Conservation (phyloP, 495 filamentous ascomycete species). For the Thozetella sp. region DNA sequence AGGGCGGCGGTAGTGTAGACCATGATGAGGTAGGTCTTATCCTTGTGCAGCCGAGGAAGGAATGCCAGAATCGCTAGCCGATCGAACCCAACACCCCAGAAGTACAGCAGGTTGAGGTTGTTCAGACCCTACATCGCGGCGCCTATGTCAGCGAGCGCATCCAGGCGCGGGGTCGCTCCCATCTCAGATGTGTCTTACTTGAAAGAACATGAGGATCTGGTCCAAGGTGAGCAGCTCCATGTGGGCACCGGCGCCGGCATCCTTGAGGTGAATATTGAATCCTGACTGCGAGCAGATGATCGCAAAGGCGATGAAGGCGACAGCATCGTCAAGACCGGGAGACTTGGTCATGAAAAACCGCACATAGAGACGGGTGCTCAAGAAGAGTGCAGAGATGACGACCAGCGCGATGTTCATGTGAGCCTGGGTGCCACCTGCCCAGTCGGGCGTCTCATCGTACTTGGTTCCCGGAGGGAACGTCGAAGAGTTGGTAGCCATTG, state of each 20-base stretch:
- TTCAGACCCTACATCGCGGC: slow-evolving; percentile 8
- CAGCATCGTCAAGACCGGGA: slow-evolving; percentile 25
- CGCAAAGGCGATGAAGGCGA: slow-evolving; percentile 23
- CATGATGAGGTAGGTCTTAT: slow-evolving; percentile 9
- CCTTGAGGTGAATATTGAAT: background rate
- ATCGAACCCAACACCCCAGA: slow-evolving; percentile 20
- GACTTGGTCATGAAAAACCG: slow-evolving; percentile 23
- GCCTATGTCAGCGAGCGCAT: background rate
- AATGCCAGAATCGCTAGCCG: slow-evolving; percentile 26
- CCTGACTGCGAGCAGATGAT: background rate
- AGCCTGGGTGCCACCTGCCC: slow-evolving; percentile 10
- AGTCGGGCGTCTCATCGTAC: slow-evolving; percentile 6
- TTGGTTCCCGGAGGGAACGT: slow-evolving; percentile 9
- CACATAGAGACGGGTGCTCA: slow-evolving; percentile 19
- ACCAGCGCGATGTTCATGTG: slow-evolving; percentile 22
- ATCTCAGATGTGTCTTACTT: slow-evolving; percentile 13
- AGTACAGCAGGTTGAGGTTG: slow-evolving; percentile 24
- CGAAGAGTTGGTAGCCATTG: background rate
- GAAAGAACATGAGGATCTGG: slow-evolving; percentile 15
- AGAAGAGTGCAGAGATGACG: slow-evolving; percentile 17
- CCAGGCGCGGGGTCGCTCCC: background rate
- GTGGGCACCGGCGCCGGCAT: slow-evolving; percentile 13
- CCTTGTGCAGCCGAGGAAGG: slow-evolving; percentile 25
- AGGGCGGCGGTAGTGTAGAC: background rate
- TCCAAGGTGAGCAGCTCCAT: slow-evolving; percentile 9